These are phyloP conservation scores for Sporothrix schenckii DNA, from an alignment of 2,329 filamentous ascomycete genomes.

Conservation along the genomic window DNA sequence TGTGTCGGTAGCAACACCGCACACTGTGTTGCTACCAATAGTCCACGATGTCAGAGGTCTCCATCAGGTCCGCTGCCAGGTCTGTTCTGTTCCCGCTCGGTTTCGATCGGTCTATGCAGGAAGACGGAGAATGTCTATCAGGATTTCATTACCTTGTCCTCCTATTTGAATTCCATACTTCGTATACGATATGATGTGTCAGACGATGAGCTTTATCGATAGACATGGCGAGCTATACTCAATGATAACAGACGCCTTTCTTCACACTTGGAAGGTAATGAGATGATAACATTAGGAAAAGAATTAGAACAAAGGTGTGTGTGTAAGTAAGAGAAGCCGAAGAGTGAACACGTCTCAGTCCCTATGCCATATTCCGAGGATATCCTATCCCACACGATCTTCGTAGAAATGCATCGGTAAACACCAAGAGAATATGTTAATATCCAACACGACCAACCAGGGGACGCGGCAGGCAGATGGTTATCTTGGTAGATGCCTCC, in stretches of 20 bases:
- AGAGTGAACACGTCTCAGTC: background rate
- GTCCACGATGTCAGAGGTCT: background rate
- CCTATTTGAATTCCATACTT: background rate
- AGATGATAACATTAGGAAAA: background rate
- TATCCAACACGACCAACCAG: too few species aligned
- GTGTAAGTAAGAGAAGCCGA: background rate
- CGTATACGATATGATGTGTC: background rate
- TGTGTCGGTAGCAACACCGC: background rate
- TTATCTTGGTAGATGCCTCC: conserved; percentile 1
- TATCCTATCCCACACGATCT: background rate
- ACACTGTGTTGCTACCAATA: background rate
- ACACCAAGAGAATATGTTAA: too few species aligned
- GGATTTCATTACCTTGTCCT: background rate
- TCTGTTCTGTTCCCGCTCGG: background rate
- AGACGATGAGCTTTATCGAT: too few species aligned
- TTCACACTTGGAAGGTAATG: background rate
- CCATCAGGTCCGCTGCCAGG: background rate
- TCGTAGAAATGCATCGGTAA: too few species aligned
- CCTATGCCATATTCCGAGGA: background rate
- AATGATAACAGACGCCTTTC: background rate
- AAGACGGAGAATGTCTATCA: background rate
- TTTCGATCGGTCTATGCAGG: background rate
- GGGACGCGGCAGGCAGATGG: too few species aligned
- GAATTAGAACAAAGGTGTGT: background rate
- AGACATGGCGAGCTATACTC: background rate